phyloP scores from a whole-genome alignment of 495 filamentous ascomycete genomes.

The Hypoxylon cercidicola region DNA sequence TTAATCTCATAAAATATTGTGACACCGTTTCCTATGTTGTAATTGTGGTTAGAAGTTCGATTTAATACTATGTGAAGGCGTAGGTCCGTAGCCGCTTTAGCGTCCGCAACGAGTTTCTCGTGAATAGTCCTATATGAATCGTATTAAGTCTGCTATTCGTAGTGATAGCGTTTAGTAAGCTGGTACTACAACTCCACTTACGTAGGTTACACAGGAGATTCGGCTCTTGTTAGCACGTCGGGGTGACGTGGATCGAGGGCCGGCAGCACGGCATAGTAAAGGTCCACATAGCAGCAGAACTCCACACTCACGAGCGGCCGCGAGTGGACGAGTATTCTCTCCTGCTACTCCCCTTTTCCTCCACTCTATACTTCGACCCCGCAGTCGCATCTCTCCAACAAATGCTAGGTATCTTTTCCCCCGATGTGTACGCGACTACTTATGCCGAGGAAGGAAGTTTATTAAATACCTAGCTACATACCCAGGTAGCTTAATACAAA shows the following conservation, averaged over 20 bases:
- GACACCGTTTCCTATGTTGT: too few relatives aligned
- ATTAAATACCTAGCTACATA: neutral
- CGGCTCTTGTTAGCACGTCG: neutral
- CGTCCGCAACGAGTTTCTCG: too few relatives aligned
- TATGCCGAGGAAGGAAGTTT: constrained; percentile 16
- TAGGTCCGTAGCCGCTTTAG: too few relatives aligned
- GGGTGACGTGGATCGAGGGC: constrained; percentile 3
- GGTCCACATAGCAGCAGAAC: constrained; percentile 7
- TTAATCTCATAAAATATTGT: too few relatives aligned
- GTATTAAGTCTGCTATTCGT: too few relatives aligned
- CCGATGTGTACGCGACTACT: constrained; percentile 15
- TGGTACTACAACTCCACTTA: neutral
- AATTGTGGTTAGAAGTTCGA: too few relatives aligned
- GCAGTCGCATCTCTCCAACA: constrained; percentile 20
- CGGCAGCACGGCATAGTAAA: constrained; percentile 11
- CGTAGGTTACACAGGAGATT: too few relatives aligned
- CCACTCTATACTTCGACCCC: constrained; percentile 19
- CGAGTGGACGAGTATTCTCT: constrained; percentile 5
- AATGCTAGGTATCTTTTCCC: constrained; percentile 22
- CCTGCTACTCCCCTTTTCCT: constrained; percentile 16
- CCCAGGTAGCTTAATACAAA: constrained; percentile 1
- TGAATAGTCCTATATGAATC: too few relatives aligned
- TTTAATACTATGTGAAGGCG: too few relatives aligned
- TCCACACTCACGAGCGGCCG: constrained; percentile 16
- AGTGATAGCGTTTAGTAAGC: too few relatives aligned